These are phyloP conservation scores for Ophiostoma pallidulum DNA, from an alignment of 2,329 filamentous ascomycete species.

Conservation along the genomic window DNA sequence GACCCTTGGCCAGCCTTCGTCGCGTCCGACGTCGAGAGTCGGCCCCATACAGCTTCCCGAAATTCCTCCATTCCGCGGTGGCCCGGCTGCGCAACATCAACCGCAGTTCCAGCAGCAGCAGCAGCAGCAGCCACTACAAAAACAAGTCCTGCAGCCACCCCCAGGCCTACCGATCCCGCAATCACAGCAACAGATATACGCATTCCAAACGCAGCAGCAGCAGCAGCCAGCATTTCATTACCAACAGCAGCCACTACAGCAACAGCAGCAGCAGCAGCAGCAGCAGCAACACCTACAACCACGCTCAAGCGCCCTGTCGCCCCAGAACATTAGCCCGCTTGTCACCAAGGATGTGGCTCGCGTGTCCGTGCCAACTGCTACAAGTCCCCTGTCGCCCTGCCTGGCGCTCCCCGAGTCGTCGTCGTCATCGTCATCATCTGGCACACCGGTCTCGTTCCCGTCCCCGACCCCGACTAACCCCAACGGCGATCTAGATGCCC, in stretches of 20 bases:
- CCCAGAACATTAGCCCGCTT: conserved; percentile 11
- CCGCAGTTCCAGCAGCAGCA: conserved; percentile 16
- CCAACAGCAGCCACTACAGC: conserved; percentile 8
- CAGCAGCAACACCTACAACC: neutral
- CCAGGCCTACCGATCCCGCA: conserved; percentile 2
- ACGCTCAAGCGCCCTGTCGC: neutral
- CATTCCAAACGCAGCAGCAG: neutral
- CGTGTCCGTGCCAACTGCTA: no score
- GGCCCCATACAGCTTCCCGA: conserved; percentile 39
- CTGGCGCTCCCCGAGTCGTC: conserved; percentile 13
- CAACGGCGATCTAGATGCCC: conserved; percentile 68
- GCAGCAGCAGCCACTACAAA: conserved; percentile 18
- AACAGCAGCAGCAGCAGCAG: neutral
- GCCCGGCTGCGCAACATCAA: conserved; percentile 15
- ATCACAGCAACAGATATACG: neutral
- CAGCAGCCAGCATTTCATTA: neutral
- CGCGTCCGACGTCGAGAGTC: conserved; percentile 30
- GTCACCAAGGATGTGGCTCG: conserved; percentile 7
- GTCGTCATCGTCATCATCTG: no score
- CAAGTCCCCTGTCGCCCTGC: neutral
- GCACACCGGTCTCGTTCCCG: conserved; percentile 39
- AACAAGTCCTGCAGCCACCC: conserved; percentile 13
- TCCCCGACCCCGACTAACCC: conserved; percentile 46
- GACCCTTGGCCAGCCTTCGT: conserved; percentile 22
- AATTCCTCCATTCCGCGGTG: conserved; percentile 45